Base-by-base conservation (phyloP, 306 rosid species). In the Argentina anserina region DNA sequence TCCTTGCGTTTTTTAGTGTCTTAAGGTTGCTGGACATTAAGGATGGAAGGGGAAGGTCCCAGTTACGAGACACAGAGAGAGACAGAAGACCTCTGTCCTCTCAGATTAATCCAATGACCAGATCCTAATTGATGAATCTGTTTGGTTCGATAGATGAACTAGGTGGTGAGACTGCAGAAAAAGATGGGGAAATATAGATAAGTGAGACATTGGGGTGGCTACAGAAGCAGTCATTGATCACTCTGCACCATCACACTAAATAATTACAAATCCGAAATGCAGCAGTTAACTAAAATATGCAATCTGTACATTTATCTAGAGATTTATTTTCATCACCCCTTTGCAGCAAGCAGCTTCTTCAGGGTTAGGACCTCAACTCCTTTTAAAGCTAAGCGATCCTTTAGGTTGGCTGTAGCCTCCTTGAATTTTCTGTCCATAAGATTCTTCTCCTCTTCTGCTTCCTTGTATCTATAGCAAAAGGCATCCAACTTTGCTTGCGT, bases 401-500 rank as follows among this genome's bases (percentile, higher is more conserved):
- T 94, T 12, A 92, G 79, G 42, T 76, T 83, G 17, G 10, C 68
- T 15, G 95, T 13, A 34, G 92, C 95, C 80, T 82, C 90, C 81
- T 69, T 85, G 37, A 28, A 91, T 39, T 72, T 83, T 71, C 42
- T 83, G 52, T 94, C 80, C 83, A 81, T 86, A 20, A 65, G 56
- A 45, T 71, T 78, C 4, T 80, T 81, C 69, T 94, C 95, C 37
- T 83, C 80, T 2, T 79, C 33, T 43, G 77, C 78, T 75, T 88
- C 91, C 70, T 72, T 82, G 59, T 83, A 88, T 82, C 91, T 82
- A 23, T n/a, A 28, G 23, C 86, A 87, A 56, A 80, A 77, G 29
- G 96, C 88, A 41, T 89, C 95, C 29, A 83, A 70, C 84, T 81
- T 86, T 29, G 89, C 90, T 40, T 84, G 97, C 23, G 92, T 87